Base-by-base conservation (phyloP, 2,329 filamentous ascomycete genomes). In the Fusarium hostae region DNA sequence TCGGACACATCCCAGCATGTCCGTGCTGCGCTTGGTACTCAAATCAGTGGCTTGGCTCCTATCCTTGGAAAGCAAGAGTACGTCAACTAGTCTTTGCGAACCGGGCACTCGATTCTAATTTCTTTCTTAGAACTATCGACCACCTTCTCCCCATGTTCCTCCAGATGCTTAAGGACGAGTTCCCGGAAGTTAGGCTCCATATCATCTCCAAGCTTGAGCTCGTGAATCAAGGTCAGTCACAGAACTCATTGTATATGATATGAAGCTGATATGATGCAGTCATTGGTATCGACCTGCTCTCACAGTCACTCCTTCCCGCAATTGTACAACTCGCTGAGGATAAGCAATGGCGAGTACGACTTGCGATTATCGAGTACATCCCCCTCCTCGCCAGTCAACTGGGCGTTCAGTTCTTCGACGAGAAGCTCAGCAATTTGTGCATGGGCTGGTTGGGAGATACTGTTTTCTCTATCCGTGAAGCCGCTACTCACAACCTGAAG, bases 201-300 rank as follows among this genome's bases (percentile, higher is more conserved):
- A 99, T 99, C 81, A 99, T 99, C 79, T 98, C 96, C n/a, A 99
- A 99, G 84, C 90, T 99, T 60, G 97, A 99, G 85, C 89, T 97
- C 71, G 96, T 99, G 72, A 99, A 99, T 84, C 94, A 98, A 84
- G 93, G 93, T 94, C 85, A 71, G 84, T n/a, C 45, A 20, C 26
- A 37, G 18, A 26, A 26, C 10, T 45, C 34, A 24, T 35, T 28
- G 18, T 4, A 6, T 7, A 45, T 45, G n/a, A 34, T 30, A 28
- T 11, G n/a, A 30, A 47, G 47, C 77, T 80, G 59, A 79, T 62
- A 45, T n/a, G 59, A 35, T 26, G 16, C 51, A 95, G 96, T 99
- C 67, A 99, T 99, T 80, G 96, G 96, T 70, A 99, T 99, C 82
- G 96, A 99, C 69, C 89, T 97, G 22, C 91, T 99, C 54, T 98